Evolutionary conservation across 1,284 basidiomycete species (phyloP).

Genomic region (Cryptococcus amylolentus): DNA sequence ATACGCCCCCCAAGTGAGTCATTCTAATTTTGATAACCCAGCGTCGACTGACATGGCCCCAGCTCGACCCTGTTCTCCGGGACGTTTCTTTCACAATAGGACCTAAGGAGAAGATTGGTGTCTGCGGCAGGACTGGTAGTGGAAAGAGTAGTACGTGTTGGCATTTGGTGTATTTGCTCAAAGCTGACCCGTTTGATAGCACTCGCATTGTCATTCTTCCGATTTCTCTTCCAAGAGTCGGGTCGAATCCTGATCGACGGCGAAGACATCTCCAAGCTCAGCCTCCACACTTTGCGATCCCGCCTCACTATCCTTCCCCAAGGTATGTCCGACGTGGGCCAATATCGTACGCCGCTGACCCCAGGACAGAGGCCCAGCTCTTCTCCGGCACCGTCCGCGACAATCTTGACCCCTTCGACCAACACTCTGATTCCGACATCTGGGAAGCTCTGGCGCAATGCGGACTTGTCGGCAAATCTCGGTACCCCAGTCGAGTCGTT

Average conservation of each 20-base stretch:
- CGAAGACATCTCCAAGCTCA: conserved; percentile 52
- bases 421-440: conserved; percentile 53
- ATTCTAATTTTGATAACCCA: background rate
- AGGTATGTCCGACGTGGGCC: conserved; percentile 21
- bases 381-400: conserved; percentile 51
- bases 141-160: conserved; percentile 38
- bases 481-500: conserved; percentile 26
- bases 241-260: conserved; percentile 52
- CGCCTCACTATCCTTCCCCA: conserved; percentile 56
- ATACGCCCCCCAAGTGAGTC: conserved; percentile 50
- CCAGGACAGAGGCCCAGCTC: conserved; percentile 48
- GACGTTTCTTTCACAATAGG: conserved; percentile 53
- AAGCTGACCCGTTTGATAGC: conserved; percentile 20
- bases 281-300: conserved; percentile 52
- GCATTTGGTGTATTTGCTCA: background rate
- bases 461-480: conserved; percentile 41
- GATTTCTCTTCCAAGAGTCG: conserved; percentile 50
- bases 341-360: background rate
- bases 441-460: conserved; percentile 55
- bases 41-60: background rate
- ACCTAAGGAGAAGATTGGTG: conserved; percentile 54
- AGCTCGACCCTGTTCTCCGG: conserved; percentile 53
- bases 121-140: conserved; percentile 55
- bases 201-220: conserved; percentile 53
- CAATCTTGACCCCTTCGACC: conserved; percentile 53